Conservation (phyloP, 192 early-diverging fungal species). For the Umbelopsis sp. region DNA sequence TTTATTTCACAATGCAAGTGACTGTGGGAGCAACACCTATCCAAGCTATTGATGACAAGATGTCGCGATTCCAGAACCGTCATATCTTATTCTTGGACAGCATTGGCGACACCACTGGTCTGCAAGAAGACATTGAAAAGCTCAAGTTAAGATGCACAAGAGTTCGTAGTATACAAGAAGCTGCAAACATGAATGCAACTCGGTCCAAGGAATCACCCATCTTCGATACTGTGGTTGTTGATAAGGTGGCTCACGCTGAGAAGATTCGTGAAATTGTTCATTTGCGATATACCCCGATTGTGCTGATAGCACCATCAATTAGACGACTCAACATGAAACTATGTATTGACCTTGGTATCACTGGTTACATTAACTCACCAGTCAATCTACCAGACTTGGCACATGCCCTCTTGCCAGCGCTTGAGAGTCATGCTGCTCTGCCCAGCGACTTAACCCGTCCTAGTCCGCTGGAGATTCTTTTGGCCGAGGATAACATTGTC, state of each 20-base stretch:
- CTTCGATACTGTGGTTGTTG: conserved; percentile 75
- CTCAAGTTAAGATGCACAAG: conserved; percentile 51
- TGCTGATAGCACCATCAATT: conserved; percentile 61
- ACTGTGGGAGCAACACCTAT: conserved; percentile 2
- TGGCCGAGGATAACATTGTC: conserved; percentile 85
- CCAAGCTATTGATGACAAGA: conserved; percentile 20
- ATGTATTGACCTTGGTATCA: conserved; percentile 72
- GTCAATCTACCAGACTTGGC: conserved; percentile 63
- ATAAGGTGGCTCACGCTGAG: conserved; percentile 60
- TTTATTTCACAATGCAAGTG: conserved; percentile 73
- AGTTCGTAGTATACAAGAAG: conserved; percentile 51
- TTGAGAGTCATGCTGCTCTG: conserved; percentile 64
- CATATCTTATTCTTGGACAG: conserved; percentile 70
- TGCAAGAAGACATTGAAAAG: conserved; percentile 52
- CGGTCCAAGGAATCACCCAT: conserved; percentile 41
- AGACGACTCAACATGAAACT: conserved; percentile 68
- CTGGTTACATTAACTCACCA: conserved; percentile 69
- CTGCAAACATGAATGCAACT: conserved; percentile 38
- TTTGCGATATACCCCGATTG: conserved; percentile 75
- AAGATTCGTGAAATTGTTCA: conserved; percentile 59
- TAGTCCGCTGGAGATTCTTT: conserved; percentile 67
- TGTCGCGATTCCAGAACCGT: conserved; percentile 60
- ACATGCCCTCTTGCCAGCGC: conserved; percentile 71
- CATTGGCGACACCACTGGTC: conserved; percentile 42
- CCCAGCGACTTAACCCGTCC: conserved; percentile 61